A percentile compares a stretch with the other conserved stretches of the same genome.
Conservation (phyloP, 1,284 basidiomycete species). For the Trichosporon asahii region DNA sequence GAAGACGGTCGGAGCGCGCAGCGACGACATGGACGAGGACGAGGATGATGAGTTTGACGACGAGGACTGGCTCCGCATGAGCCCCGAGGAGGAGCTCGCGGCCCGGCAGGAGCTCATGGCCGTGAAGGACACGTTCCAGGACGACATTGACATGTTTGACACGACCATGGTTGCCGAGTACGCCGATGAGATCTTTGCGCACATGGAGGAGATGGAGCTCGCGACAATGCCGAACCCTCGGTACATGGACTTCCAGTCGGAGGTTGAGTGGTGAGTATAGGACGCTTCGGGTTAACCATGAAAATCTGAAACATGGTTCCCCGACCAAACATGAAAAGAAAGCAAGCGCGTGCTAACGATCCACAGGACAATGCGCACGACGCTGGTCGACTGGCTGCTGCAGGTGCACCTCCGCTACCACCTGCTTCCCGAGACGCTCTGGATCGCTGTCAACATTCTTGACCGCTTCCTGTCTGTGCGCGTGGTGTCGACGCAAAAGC, state of each 20-base stretch:
- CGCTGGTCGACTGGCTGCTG: slow-evolving; percentile 60
- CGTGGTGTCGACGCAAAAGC: slow-evolving; percentile 62
- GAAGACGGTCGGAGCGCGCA: slow-evolving; percentile 12
- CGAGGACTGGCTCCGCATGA: slow-evolving; percentile 65
- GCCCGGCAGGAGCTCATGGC: slow-evolving; percentile 43
- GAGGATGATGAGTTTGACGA: slow-evolving; percentile 56
- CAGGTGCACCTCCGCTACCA: slow-evolving; percentile 65
- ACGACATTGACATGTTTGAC: slow-evolving; percentile 81
- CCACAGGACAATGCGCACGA: slow-evolving; percentile 56
- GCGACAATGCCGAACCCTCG: slow-evolving; percentile 85
- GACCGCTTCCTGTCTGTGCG: slow-evolving; percentile 63
- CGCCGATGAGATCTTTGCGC: slow-evolving; percentile 91
- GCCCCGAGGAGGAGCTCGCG: slow-evolving; percentile 41
- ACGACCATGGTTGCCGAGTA: slow-evolving; percentile 98
- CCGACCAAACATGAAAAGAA: neutral
- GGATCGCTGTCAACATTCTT: slow-evolving; percentile 65
- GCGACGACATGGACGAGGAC: slow-evolving; percentile 32
- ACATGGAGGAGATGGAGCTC: slow-evolving; percentile 90
- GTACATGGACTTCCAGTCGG: slow-evolving; percentile 92
- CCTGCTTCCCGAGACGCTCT: slow-evolving; percentile 65
- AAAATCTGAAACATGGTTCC: neutral
- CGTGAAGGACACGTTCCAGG: slow-evolving; percentile 55
- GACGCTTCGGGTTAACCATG: neutral
- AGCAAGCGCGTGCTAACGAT: slow-evolving; percentile 6
- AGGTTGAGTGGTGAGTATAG: slow-evolving; percentile 75